phyloP scores from a whole-genome alignment of 73 alveolate genomes.

The Paramecium primaurelia region DNA sequence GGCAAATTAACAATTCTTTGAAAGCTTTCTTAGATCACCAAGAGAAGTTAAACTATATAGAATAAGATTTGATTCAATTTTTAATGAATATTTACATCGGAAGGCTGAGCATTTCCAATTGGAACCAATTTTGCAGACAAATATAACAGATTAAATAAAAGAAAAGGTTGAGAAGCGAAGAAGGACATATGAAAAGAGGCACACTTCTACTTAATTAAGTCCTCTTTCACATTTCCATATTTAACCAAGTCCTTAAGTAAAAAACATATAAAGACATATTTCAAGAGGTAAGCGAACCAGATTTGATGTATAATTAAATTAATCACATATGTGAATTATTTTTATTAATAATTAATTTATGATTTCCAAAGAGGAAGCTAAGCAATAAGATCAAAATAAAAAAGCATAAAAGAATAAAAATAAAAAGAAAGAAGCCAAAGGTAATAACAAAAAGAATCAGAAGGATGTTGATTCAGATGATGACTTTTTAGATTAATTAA shows the following conservation, averaged over 20 bases:
- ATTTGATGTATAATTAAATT: neutral
- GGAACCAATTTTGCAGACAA: neutral
- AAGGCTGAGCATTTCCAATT: neutral
- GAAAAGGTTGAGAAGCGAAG: neutral
- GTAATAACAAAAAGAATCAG: conserved; percentile 6
- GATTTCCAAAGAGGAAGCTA: neutral
- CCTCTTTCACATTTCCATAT: neutral
- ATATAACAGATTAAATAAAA: neutral
- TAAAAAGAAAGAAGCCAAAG: neutral
- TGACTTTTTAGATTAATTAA: conserved; percentile 17
- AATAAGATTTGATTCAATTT: neutral
- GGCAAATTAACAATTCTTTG: neutral
- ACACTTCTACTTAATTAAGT: neutral
- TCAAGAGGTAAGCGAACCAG: neutral
- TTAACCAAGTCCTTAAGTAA: neutral
- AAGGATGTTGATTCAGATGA: conserved; percentile 25
- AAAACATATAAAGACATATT: neutral
- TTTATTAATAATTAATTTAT: neutral
- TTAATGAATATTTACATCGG: neutral
- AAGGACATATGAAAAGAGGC: neutral
- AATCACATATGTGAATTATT: neutral
- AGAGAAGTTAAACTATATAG: neutral
- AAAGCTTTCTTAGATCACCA: neutral
- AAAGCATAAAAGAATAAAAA: neutral
- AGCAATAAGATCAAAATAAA: neutral